Base-by-base conservation (phyloP, 345 rosid species). In the Syzygium grande region DNA sequence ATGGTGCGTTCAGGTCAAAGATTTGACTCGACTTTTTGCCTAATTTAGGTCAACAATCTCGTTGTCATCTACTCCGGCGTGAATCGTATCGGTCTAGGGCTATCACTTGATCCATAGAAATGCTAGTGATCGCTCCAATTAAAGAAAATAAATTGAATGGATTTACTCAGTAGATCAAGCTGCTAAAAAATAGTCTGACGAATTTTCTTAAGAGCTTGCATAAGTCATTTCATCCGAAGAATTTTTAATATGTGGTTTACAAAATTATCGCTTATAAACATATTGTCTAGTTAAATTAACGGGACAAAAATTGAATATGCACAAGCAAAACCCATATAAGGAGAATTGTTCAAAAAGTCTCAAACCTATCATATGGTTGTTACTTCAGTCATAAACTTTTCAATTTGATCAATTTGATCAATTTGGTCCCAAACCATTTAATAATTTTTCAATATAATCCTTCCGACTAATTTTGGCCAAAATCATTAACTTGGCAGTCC, bases 351-450 rank as follows among this genome's bases (percentile, higher is more conserved):
- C 79, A 34, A 9, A 34, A 1, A 2, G 25, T 34, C 1, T 34
- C 17, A 16, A 68, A 8, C 3, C 16, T 30, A 68, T 30, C 9
- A 3, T 68, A 34, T 17, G 0, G 21, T 3, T 0, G 3, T 0
- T 0, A 68, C 34, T 68, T 19, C 6, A 34, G 0, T 4, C 3
- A 0, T 34, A 2, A 68, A 2, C 0, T 34, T 68, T 68, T 34
- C 1, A 9, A 34, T 34, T 34, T 22, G 38, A 3, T 34, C 1
- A 9, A 34, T 34, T 34, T 22, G 38, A 3, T 30, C 12, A 16
- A 30, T 68, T 68, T 2, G 30, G 9, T 8, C 6, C 2, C 38
- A 2, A 65, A 30, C 1, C 2, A 17, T 68, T 34, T 68, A 10
- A 17, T 0, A 5, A 8, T 19, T 68, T 34, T 68, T 38, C 1